Percentiles rank a stretch among this genome's conserved stretches.
phyloP scores from a whole-genome alignment of 2,329 filamentous ascomycete species.

The Claviceps pazoutovae region DNA sequence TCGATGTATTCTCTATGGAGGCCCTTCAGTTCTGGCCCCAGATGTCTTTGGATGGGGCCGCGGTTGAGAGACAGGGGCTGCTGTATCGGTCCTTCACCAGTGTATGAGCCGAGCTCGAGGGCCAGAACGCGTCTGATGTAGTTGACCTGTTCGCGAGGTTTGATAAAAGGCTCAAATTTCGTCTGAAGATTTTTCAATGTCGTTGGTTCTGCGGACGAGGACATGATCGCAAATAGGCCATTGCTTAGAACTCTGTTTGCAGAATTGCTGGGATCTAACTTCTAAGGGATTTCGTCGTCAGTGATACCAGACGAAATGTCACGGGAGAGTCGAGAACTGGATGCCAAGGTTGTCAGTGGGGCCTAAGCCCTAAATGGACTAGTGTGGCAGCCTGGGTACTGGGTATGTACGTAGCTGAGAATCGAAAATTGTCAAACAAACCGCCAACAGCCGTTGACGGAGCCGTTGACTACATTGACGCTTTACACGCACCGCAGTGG shows the following conservation, averaged over 20 bases:
- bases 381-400: slow-evolving; percentile 6
- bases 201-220: slow-evolving; percentile 16
- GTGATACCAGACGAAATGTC: not conserved
- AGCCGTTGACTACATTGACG: not conserved
- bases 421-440: slow-evolving; percentile 21
- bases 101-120: slow-evolving; percentile 35
- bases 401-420: slow-evolving; percentile 12
- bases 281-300: not conserved
- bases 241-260: not conserved
- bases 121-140: slow-evolving; percentile 42
- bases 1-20: slow-evolving; percentile 41
- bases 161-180: slow-evolving; percentile 37
- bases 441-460: not conserved
- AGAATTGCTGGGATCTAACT: not conserved
- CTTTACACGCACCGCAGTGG: not conserved
- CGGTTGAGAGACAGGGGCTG: slow-evolving; percentile 36
- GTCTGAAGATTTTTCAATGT: slow-evolving; percentile 23
- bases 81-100: slow-evolving; percentile 27
- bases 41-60: slow-evolving; percentile 19
- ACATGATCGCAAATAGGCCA: slow-evolving; percentile 11
- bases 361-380: slow-evolving; percentile 2
- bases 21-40: slow-evolving; percentile 27
- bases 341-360: not conserved
- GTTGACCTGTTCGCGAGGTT: slow-evolving; percentile 41
- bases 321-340: not conserved